These are phyloP conservation scores for Durusdinium trenchii DNA, from an alignment of 73 alveolate genomes.

Conservation along the genomic window DNA sequence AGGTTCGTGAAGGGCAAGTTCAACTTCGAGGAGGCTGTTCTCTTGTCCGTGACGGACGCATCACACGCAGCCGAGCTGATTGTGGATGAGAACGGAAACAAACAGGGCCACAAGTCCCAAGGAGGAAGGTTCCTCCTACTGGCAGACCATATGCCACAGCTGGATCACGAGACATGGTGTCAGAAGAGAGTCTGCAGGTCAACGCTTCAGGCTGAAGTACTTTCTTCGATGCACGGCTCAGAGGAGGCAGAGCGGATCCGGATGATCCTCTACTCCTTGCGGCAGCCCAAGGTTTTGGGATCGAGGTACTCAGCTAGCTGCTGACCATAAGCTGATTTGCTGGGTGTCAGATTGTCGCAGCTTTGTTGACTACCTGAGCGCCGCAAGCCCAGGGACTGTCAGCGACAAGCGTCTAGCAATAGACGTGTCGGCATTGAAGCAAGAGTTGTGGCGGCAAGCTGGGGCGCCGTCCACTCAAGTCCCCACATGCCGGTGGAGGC, in stretches of 20 bases:
- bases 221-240: background rate
- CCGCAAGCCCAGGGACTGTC: background rate
- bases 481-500: background rate
- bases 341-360: conserved; percentile 8
- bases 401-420: background rate
- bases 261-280: background rate
- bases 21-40: background rate
- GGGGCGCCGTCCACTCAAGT: background rate
- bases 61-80: background rate
- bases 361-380: background rate
- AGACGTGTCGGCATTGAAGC: background rate
- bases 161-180: background rate
- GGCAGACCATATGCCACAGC: background rate
- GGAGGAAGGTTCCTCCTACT: background rate
- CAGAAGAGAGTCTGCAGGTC: conserved; percentile 18
- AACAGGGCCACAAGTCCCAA: background rate
- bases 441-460: background rate
- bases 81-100: background rate
- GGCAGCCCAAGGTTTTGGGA: background rate
- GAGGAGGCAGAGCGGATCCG: background rate
- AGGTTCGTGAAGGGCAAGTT: background rate
- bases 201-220: background rate
- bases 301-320: background rate
- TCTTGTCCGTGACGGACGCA: background rate
- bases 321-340: background rate